Evolutionary conservation across 176 grass and related monocot species (phyloP).

Genomic region (Lolium rigidum): DNA sequence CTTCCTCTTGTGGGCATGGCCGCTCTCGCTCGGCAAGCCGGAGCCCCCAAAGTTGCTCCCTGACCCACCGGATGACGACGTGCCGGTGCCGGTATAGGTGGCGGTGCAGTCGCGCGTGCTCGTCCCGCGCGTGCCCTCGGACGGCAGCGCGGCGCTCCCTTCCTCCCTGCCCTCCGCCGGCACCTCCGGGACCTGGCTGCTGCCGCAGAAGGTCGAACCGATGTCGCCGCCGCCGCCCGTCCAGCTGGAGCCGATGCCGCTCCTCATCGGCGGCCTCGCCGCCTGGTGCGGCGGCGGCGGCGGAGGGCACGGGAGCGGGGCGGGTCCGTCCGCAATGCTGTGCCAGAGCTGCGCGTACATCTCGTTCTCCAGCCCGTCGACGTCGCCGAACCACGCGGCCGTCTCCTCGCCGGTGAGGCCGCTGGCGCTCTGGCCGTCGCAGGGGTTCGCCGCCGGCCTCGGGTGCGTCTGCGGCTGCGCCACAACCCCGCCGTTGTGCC

Average conservation of each 20-base stretch:
- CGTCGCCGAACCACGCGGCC: constrained; percentile 81
- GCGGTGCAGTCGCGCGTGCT: constrained; percentile 32
- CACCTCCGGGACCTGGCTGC: constrained; percentile 54
- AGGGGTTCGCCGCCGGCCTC: constrained; percentile 26
- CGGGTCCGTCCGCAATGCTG: constrained; percentile 44
- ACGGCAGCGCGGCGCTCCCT: constrained; percentile 44
- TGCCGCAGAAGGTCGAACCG: constrained; percentile 64
- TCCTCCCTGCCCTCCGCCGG: constrained; percentile 31
- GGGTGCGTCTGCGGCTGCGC: constrained; percentile 72
- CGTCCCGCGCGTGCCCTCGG: constrained; percentile 8
- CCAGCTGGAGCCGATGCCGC: constrained; percentile 46
- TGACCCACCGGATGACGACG: constrained; percentile 84
- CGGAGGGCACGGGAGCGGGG: constrained; percentile 11
- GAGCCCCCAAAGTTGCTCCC: constrained; percentile 64
- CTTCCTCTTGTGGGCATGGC: constrained; percentile 56
- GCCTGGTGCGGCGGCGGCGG: background rate
- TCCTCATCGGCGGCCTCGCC: constrained; percentile 38
- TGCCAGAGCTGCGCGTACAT: constrained; percentile 86
- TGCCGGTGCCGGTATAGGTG: constrained; percentile 31
- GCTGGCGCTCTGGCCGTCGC: constrained; percentile 41
- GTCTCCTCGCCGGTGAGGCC: constrained; percentile 63
- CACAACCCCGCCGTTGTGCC: constrained; percentile 79
- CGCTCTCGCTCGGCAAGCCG: constrained; percentile 41
- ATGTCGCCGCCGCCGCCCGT: constrained; percentile 40
- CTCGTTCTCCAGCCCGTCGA: constrained; percentile 72